Percentiles rank a stretch among this genome's conserved stretches.
Evolutionary conservation across 2,329 filamentous ascomycete genomes (phyloP).

Genomic region (Botrytis deweyae): DNA sequence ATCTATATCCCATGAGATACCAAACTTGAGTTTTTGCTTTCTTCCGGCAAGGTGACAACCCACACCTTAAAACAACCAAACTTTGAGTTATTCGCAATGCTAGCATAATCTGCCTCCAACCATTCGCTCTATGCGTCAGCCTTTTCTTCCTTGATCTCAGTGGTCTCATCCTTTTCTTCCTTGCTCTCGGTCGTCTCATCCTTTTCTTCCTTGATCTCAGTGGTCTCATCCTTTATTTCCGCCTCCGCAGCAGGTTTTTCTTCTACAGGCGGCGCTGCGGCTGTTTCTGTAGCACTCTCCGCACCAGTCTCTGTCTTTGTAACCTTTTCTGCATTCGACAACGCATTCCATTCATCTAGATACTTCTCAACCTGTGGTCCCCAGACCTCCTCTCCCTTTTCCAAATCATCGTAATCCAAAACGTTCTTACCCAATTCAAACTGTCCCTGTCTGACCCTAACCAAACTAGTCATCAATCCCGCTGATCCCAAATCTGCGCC

Average conservation of each 20-base stretch:
- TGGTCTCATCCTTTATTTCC: neutral
- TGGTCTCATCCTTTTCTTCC: neutral
- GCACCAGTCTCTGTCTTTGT: neutral
- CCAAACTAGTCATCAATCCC: constrained; percentile 81
- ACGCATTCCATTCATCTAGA: constrained; percentile 43
- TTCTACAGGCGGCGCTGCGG: neutral
- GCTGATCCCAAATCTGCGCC: constrained; percentile 78
- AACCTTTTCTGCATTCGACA: neutral
- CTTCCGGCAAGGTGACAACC: neutral
- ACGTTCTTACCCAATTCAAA: constrained; percentile 75
- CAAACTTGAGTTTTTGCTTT: neutral
- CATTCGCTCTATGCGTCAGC: neutral
- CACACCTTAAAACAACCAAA: neutral
- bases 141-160: neutral
- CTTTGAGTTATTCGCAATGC: neutral
- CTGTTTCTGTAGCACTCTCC: neutral
- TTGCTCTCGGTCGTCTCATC: neutral
- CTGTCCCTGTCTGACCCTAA: constrained; percentile 76
- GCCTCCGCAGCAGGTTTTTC: neutral
- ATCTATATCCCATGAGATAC: neutral
- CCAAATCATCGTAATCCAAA: constrained; percentile 74
- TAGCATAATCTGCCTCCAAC: neutral
- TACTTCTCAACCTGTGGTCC: constrained; percentile 67
- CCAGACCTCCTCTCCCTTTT: constrained; percentile 78
- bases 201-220: neutral